phyloP scores from a whole-genome alignment of 768 basidiomycete genomes.

The Leucocoprinus sp. region DNA sequence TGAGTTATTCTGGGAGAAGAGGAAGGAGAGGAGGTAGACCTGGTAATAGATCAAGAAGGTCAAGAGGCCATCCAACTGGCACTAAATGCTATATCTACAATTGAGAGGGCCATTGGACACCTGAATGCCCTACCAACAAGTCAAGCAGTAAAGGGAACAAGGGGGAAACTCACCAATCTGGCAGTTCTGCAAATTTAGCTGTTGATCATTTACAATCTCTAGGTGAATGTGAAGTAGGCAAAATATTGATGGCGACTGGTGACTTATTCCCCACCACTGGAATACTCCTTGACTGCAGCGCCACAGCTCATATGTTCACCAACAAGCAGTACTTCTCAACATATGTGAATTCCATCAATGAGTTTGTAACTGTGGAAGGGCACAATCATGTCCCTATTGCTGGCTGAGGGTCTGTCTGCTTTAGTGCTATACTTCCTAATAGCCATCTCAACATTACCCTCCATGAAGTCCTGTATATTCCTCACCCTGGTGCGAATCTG shows the following conservation, averaged over 20 bases:
- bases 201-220: neutral
- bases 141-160: too few species aligned
- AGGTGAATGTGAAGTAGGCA: too few species aligned
- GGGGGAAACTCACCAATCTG: neutral
- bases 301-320: conserved; percentile 15
- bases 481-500: conserved; percentile 14
- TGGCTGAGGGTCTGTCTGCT: conserved; percentile 10
- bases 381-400: conserved; percentile 10
- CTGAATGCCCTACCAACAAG: too few species aligned
- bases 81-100: conserved; percentile 13
- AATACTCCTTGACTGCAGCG: conserved; percentile 12
- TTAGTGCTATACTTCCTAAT: conserved; percentile 7
- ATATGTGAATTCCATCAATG: neutral
- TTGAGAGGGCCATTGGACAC: conserved; percentile 7
- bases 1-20: neutral
- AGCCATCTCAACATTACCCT: conserved; percentile 10
- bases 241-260: too few species aligned
- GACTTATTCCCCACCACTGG: too few species aligned
- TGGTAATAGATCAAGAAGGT: too few species aligned
- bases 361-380: conserved; percentile 15
- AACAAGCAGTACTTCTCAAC: conserved; percentile 10
- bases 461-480: conserved; percentile 14
- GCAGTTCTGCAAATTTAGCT: conserved; percentile 6
- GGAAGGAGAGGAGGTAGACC: neutral
- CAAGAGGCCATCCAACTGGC: conserved; percentile 10